Percentiles rank a stretch among this genome's conserved stretches.
These are phyloP conservation scores for Pseudogymnoascus sp. DNA, from an alignment of 2,329 filamentous ascomycete genomes.

Conservation along the genomic window DNA sequence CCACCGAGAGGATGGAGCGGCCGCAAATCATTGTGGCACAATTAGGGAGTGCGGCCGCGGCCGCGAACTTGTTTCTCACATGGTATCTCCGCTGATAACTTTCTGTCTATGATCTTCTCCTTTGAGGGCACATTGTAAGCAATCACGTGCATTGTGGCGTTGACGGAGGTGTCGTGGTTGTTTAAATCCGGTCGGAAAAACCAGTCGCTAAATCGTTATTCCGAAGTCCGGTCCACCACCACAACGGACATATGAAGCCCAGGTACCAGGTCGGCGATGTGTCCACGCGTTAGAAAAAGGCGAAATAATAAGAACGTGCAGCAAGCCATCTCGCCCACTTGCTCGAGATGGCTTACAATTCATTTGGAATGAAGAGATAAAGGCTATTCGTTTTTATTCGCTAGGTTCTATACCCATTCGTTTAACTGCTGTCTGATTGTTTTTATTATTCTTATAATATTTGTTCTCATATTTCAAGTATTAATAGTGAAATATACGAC, in stretches of 20 bases:
- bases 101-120: background rate
- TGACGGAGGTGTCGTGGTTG: background rate
- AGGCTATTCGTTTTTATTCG: background rate
- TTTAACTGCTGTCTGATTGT: background rate
- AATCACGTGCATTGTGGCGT: background rate
- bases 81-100: background rate
- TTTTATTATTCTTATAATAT: background rate
- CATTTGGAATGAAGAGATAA: background rate
- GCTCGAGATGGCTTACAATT: background rate
- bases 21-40: background rate
- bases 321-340: too few relatives aligned
- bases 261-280: background rate
- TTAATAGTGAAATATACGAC: background rate
- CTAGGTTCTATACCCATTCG: background rate
- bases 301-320: background rate
- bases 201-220: background rate
- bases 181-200: conserved; percentile 2
- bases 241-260: background rate
- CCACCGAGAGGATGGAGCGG: background rate
- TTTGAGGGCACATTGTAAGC: background rate
- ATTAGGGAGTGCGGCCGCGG: background rate
- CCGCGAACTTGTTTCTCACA: background rate
- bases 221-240: background rate
- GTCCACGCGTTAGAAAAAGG: background rate
- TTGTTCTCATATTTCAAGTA: background rate